Conservation (phyloP, 2,329 filamentous ascomycete species). For the Clonostachys sp. region DNA sequence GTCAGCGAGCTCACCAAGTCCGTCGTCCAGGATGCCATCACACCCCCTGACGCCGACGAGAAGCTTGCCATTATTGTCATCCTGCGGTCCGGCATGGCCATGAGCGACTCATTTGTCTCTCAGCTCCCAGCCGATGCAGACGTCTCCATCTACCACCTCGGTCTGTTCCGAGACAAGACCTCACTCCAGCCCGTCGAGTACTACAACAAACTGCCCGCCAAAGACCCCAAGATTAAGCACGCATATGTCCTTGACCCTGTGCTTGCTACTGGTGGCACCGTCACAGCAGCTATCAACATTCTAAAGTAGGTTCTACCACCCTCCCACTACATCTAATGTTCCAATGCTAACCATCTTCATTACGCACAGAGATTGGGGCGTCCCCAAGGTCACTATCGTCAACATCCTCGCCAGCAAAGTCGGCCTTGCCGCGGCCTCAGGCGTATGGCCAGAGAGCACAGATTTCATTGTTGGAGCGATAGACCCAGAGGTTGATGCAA, state of each 20-base stretch:
- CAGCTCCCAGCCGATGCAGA: conserved; percentile 14
- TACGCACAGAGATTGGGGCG: conserved; percentile 53
- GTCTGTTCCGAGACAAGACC: conserved; percentile 32
- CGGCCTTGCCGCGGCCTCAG: conserved; percentile 49
- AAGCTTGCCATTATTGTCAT: conserved; percentile 23
- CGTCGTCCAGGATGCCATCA: conserved; percentile 12
- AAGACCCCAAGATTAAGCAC: conserved; percentile 29
- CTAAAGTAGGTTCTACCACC: conserved; percentile 20
- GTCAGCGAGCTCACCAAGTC: conserved; percentile 13
- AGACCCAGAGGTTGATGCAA: conserved; percentile 41
- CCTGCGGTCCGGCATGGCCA: conserved; percentile 28
- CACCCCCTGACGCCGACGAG: conserved; percentile 9
- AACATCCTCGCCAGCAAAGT: conserved; percentile 49
- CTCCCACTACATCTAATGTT: no score
- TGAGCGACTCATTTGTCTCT: conserved; percentile 26
- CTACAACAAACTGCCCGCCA: conserved; percentile 60
- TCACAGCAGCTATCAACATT: conserved; percentile 60
- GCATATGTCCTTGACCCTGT: conserved; percentile 64
- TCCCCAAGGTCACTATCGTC: conserved; percentile 53
- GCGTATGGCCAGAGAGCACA: conserved; percentile 38
- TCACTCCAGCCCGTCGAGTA: conserved; percentile 62
- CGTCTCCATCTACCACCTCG: conserved; percentile 54
- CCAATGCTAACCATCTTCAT: no score
- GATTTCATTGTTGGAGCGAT: conserved; percentile 27
- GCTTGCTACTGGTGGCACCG: conserved; percentile 65